Evolutionary conservation across 2,329 filamentous ascomycete genomes (phyloP), one percentile per base, ranked within the genome.

Genomic region (Malbranchea cinnamomea): DNA sequence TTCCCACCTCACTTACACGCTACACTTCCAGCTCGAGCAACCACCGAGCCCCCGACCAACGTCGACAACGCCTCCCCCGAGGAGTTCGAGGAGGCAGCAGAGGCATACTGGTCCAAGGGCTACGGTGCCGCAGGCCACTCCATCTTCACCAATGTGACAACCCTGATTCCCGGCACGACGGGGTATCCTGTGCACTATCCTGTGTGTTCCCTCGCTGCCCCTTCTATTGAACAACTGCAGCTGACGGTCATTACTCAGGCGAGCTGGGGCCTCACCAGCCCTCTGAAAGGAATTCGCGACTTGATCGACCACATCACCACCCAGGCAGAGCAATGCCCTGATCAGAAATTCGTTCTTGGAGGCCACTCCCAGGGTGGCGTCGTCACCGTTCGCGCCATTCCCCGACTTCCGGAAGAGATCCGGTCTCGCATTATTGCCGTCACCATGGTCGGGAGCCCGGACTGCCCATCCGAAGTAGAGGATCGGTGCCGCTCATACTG

Each of bases 171-270:
- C 8, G 23, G 15, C 15, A 11, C 5, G 11, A 25, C 23, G 8
- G 23, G 23, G 23, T 25, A 25, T 14, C 23, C 23, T 7, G 23
- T 25, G 23, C 23, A 25, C 11, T 25, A 25, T 25, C 23, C 23
- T 12, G 23, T 25, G 15, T 7, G 23, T 25, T 11, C 21, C 21
- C n/a, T n/a, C n/a, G n/a, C n/a, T n/a, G n/a, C n/a, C n/a, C n/a
- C n/a, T n/a, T n/a, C n/a, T n/a, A n/a, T n/a, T n/a, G n/a, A n/a
- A n/a, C n/a, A n/a, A n/a, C n/a, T n/a, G n/a, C n/a, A n/a, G n/a
- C n/a, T n/a, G n/a, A n/a, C n/a, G n/a, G n/a, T n/a, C n/a, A 25
- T 14, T 11, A 12, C 15, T 8, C 5, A 25, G 23, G 23, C 23
- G 2, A 25, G 23, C 23, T 25, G 12, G 11, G 8, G 23, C 11